phyloP scores from a whole-genome alignment of 75 land plant genomes.

The Gnetum montanum region DNA sequence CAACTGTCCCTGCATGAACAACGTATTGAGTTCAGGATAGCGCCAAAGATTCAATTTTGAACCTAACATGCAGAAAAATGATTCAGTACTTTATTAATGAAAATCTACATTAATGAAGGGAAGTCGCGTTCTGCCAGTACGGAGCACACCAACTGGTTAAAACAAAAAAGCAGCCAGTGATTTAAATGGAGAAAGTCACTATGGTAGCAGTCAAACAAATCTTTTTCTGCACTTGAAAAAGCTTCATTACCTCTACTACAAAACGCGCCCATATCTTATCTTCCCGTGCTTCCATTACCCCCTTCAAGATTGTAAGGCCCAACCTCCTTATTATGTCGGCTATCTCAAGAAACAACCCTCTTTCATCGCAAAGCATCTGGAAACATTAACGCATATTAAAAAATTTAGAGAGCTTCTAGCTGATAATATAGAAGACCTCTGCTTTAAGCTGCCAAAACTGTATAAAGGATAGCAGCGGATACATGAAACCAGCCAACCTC shows the following conservation, averaged over 20 bases:
- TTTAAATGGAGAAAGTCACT: neutral
- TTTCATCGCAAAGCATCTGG: constrained; percentile 82
- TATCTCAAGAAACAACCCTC: constrained; percentile 70
- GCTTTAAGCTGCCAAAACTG: neutral
- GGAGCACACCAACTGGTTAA: neutral
- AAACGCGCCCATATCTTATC: constrained; percentile 75
- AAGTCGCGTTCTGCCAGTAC: neutral
- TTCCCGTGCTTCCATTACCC: constrained; percentile 58
- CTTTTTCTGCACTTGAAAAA: neutral
- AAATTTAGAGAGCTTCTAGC: neutral
- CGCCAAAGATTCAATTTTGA: neutral
- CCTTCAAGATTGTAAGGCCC: constrained; percentile 74
- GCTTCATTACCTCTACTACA: constrained; percentile 55
- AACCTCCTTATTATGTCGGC: constrained; percentile 58
- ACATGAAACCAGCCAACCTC: constrained; percentile 32
- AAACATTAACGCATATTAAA: neutral
- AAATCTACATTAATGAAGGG: neutral
- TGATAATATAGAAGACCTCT: neutral
- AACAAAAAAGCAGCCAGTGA: too few species aligned
- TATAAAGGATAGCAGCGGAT: neutral
- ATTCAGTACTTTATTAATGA: neutral
- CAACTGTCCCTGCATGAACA: neutral
- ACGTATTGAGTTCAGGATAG: neutral
- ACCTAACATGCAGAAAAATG: neutral
- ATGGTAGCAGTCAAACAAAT: neutral